These are phyloP conservation scores for Tolypocladium guangdongense DNA, from an alignment of 2,329 filamentous ascomycete species.

Conservation along the genomic window DNA sequence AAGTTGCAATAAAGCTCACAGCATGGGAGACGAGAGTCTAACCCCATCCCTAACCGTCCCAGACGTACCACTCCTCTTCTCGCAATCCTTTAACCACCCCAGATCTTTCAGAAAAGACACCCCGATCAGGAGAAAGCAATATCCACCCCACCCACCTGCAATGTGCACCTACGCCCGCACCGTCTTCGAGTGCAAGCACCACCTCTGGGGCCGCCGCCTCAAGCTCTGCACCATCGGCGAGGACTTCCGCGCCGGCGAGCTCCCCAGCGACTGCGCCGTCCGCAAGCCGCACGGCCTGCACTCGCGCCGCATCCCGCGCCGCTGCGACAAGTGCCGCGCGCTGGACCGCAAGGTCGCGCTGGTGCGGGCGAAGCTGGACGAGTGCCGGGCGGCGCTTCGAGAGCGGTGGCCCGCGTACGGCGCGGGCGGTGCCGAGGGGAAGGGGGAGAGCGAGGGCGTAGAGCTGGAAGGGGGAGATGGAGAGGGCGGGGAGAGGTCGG, in stretches of 20 bases:
- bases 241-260: conserved; percentile 4
- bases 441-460: too few relatives aligned
- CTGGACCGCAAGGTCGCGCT: conserved; percentile 8
- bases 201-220: conserved; percentile 13
- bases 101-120: background rate
- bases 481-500: background rate
- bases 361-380: conserved; percentile 8
- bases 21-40: background rate
- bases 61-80: background rate
- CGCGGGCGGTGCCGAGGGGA: background rate
- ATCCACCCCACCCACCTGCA: background rate
- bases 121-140: background rate
- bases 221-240: conserved; percentile 10
- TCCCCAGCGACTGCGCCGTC: conserved; percentile 8
- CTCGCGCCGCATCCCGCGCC: conserved; percentile 8
- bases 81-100: background rate
- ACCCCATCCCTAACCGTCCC: background rate
- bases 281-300: conserved; percentile 12
- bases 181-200: conserved; percentile 15
- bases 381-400: conserved; percentile 4
- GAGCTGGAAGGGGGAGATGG: background rate
- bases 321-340: conserved; percentile 13
- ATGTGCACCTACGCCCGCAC: conserved; percentile 19
- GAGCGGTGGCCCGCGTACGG: background rate
- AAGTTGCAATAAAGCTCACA: background rate